Conservation (phyloP, 495 filamentous ascomycete genomes). For the Neurospora sp. region DNA sequence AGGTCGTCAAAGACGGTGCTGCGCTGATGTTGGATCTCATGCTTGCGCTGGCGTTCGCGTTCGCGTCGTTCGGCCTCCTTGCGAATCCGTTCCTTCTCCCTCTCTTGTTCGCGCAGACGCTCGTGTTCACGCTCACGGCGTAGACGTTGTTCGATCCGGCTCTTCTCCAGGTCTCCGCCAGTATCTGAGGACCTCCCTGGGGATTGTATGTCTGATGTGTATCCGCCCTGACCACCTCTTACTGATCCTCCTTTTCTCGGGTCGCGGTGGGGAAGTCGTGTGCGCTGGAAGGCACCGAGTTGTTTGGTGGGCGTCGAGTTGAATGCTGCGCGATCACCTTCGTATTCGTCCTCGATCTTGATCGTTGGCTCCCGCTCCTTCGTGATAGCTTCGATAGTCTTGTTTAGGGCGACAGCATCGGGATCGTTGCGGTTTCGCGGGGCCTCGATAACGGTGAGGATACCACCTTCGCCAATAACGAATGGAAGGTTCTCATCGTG, state of each 20-base stretch:
- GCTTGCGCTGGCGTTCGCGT: conserved; percentile 10
- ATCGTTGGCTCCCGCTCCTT: conserved; percentile 9
- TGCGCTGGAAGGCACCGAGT: conserved; percentile 12
- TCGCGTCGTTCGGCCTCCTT: conserved; percentile 4
- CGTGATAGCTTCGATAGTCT: conserved; percentile 3
- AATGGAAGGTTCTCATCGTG: conserved; percentile 22
- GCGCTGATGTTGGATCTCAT: conserved; percentile 20
- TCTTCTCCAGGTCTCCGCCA: conserved; percentile 14
- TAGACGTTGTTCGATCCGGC: conserved; percentile 16
- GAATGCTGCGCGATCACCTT: conserved; percentile 13
- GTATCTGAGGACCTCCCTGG: conserved; percentile 16
- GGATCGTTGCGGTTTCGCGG: conserved; percentile 3
- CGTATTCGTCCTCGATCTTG: conserved; percentile 14
- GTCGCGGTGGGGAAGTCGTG: conserved; percentile 17
- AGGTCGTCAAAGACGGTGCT: conserved; percentile 24
- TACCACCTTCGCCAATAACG: conserved; percentile 21
- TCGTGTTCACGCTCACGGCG: conserved; percentile 15
- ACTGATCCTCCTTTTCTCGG: background rate
- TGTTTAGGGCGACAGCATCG: conserved; percentile 3
- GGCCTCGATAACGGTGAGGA: conserved; percentile 20
- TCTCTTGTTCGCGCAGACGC: conserved; percentile 10
- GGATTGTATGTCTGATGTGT: conserved; percentile 16
- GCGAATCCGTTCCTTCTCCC: conserved; percentile 8
- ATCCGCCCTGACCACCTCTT: conserved; percentile 1
- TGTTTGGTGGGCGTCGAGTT: conserved; percentile 20